Percentiles rank a stretch among this genome's conserved stretches.
Evolutionary conservation across 2,329 filamentous ascomycete species (phyloP).

Genomic region (Xylariaceae sp.): DNA sequence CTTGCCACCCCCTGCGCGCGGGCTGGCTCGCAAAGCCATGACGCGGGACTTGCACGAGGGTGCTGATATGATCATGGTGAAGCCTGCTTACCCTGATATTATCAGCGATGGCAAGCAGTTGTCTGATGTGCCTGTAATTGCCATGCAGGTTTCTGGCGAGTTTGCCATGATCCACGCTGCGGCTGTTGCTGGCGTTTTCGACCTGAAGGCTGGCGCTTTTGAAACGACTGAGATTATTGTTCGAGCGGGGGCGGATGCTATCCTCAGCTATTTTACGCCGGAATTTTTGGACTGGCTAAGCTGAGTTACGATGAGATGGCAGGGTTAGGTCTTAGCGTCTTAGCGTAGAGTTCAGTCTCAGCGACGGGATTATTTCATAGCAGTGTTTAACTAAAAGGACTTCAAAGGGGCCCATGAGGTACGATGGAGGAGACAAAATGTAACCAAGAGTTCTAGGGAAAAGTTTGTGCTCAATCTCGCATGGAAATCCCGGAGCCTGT

Average conservation of each 20-base stretch:
- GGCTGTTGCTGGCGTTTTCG: constrained; percentile 93
- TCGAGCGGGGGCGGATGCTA: constrained; percentile 84
- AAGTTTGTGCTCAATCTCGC: too few relatives aligned
- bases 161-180: constrained; percentile 97
- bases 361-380: too few relatives aligned
- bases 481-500: too few relatives aligned
- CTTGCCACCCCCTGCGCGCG: constrained; percentile 84
- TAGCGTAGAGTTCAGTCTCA: too few relatives aligned
- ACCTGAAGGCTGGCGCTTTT: constrained; percentile 89
- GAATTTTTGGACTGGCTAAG: constrained; percentile 65
- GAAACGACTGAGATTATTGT: constrained; percentile 92
- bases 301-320: background rate
- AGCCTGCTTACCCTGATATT: constrained; percentile 95
- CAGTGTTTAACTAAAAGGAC: too few relatives aligned
- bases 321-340: too few relatives aligned
- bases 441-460: too few relatives aligned
- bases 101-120: constrained; percentile 96
- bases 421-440: too few relatives aligned
- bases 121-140: constrained; percentile 84
- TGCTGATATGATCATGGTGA: constrained; percentile 99
- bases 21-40: constrained; percentile 89
- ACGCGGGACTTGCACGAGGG: constrained; percentile 86
- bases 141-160: constrained; percentile 95
- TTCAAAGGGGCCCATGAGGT: too few relatives aligned
- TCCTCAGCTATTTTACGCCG: constrained; percentile 92